Base-by-base conservation (phyloP, 331 rosid genomes). In the Pyrus hybrid region DNA sequence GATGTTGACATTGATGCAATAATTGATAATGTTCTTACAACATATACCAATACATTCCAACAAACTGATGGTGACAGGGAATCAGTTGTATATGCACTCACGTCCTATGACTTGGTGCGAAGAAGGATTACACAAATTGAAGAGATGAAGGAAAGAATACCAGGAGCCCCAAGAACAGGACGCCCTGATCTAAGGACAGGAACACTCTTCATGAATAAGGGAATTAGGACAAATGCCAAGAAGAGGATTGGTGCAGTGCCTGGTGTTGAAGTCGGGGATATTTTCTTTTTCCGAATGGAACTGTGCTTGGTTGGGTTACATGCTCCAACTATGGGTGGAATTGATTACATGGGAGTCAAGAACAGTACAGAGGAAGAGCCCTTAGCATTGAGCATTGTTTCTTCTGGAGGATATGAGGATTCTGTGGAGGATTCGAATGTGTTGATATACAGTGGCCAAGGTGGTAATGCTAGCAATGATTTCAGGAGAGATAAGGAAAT, bases 361-460 rank as follows among this genome's bases (percentile, higher is more conserved):
- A 64, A 64, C 71, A 85, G 84, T 78, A 76, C 80, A 67, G 92
- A 88, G 51, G 98, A 93, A 62, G 98, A 93, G 83, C 92, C 97
- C 5, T 76, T 93, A 26, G 98, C 98, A 58, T 91, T 91, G 53
- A 93, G 98, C 86, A 89, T 93, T 83, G 97, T 93, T 57, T 89
- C 98, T 5, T 91, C 98, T 13, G 97, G 98, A 67, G 98, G 97
- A 29, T 91, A 93, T 75, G 98, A 89, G 71, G 98, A 93, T 81
- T 67, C 85, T 72, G 81, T 74, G 3, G 93, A 91, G 57, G 97
- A 88, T 74, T 85, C 90, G 20, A 91, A 89, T 79, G 89, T 88
- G 74, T 78, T 93, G 75, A 80, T 93, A 74, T 93, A 93, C 82
- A 91, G 92, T 62, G 98, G 98, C 71, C 98, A 93, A 83, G 98